Base-by-base conservation (phyloP, 345 rosid genomes). In the Eucalyptus globulus region DNA sequence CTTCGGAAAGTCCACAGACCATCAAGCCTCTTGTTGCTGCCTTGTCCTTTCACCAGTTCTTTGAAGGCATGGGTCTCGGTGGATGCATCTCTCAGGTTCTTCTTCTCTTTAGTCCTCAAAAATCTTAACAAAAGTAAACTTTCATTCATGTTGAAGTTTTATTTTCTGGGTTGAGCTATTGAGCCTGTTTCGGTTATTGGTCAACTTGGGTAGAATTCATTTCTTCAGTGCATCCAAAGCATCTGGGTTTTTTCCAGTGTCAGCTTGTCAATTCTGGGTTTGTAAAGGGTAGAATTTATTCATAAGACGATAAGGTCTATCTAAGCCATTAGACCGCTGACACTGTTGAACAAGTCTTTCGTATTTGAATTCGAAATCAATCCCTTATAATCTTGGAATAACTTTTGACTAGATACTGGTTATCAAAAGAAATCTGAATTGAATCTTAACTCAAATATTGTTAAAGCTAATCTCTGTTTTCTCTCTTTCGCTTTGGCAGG, bases 1-100 rank as follows among this genome's bases (percentile, higher is more conserved):
- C 96, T 4, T 95, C 96, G 0, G 92, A 92, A 88, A 94, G 92
- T 89, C 93, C 95, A 9, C 89, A 91, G 47, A 92, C 93, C 14
- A 92, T 96, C 80, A 95, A 87, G 87, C 95, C 94, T 6, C 91
- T 96, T 2, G 80, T 96, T 1, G 97, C 95, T 9, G 98, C 98
- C 8, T 93, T 96, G 86, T 91, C 95, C 45, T 96, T 96, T 87
- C 99, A 96, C 86, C 99, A 96, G 53, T 94, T 94, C 92, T 96
- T 94, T 54, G 99, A 95, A 89, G 98, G 97, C 80, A 95, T 95
- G 93, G 97, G 96, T 17, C 95, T 95, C 8, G 98, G 99, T 1
- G 96, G 97, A 3, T 95, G 96, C 91, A 94, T 96, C 56, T 37
- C 93, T 8, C 97, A 95, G 94, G 96, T 93, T 54, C 87, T 58